Evolutionary conservation across 164 flowering plant genomes (phyloP).

Genomic region (Paratinospora sagittata): DNA sequence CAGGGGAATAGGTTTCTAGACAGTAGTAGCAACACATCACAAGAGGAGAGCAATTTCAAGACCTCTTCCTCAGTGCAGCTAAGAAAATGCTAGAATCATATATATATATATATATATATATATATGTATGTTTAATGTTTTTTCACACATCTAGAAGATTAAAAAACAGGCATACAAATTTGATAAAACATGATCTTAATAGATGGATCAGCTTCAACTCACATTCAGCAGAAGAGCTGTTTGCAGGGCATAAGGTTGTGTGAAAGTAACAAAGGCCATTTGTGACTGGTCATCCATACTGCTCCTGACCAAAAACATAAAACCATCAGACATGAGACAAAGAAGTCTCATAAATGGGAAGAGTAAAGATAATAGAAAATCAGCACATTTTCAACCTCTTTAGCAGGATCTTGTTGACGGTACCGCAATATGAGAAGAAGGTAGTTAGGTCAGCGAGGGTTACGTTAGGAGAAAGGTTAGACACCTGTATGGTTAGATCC

Average conservation of each 20-base stretch:
- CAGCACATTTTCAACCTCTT: constrained; percentile 11
- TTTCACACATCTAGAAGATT: not conserved
- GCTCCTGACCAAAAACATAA: constrained; percentile 7
- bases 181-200: not conserved
- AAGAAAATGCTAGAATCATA: too few species aligned
- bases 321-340: not conserved
- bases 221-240: constrained; percentile 24
- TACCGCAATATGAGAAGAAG: constrained; percentile 32
- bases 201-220: constrained; percentile 6
- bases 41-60: not conserved
- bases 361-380: too few species aligned
- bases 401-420: constrained; percentile 18
- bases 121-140: not conserved
- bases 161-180: not conserved
- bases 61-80: not conserved
- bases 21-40: not conserved
- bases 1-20: not conserved
- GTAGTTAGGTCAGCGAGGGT: constrained; percentile 21
- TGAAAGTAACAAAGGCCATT: constrained; percentile 21
- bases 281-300: constrained; percentile 19
- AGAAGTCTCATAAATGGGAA: not conserved
- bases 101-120: not conserved
- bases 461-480: constrained; percentile 27
- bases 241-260: constrained; percentile 21
- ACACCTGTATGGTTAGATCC: constrained; percentile 25